Base-by-base conservation (phyloP, 345 rosid species). In the Linum lewisii region DNA sequence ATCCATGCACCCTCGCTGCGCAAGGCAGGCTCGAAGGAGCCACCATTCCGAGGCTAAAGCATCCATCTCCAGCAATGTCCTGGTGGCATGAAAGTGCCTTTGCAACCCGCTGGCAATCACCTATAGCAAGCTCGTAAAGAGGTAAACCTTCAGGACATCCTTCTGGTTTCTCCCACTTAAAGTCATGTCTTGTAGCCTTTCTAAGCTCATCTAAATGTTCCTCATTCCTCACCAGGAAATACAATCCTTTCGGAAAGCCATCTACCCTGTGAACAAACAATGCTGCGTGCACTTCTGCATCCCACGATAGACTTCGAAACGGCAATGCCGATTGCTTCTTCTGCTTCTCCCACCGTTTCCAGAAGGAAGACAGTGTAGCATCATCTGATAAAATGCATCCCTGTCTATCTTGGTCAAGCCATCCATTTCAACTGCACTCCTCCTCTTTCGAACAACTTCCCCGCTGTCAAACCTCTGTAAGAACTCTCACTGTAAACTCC, bases 361-460 rank as follows among this genome's bases (percentile, higher is more conserved):
- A 0, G 95, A 81, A 65, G 97, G 97, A 69, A 90, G 84, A 70
- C 90, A 90, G 54, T 83, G 97, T 65, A 90, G 64, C 76, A 90
- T 23, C n/a, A 87, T 80, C 80, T 90, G 97, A 75, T 80, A 90
- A 77, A 90, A 90, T 37, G 73, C 60, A 0, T 79, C 80, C 44
- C 78, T 79, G 56, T 84, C 79, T 29, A 90, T 87, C 59, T 44
- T 62, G 24, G 86, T 81, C 52, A 80, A 78, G 65, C 79, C 80
- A 70, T 90, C 97, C 97, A 90, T 84, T 58, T 90, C 88, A 64
- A 83, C 90, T 0, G 97, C 97, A n/a, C 97, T 90, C 74, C 97
- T 83, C 22, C 97, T 76, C 77, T 75, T 84, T 86, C 95, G 84
- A 4, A 84, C 82, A 57, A 84, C 77, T 71, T 87, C 77, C 53